Evolutionary conservation across 148 eudicot species (phyloP), one percentile per base, ranked within the genome.

Genomic region (Camellia japonica): DNA sequence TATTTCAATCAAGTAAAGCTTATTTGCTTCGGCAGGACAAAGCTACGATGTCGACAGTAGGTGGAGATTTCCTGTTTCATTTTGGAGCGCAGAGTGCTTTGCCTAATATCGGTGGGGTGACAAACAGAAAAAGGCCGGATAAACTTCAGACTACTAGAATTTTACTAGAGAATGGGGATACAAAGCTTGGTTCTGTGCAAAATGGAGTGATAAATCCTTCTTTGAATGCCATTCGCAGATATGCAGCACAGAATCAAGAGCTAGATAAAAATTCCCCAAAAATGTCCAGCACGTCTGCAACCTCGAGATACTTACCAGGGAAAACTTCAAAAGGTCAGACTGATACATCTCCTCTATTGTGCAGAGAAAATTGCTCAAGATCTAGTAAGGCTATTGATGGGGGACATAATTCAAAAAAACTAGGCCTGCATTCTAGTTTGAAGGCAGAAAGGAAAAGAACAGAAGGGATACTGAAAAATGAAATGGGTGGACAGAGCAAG

Each of bases 291-390:
- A 73, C 55, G 12, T 23, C 12, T 10, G 46, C 14, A 71, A 49
- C 56, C 6, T 4, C 63, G 15, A 78, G 54, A 44, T 42, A 65
- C 15, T 42, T 58, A n/a, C 14, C 78, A 69, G 58, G 43, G 58
- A 75, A 75, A 68, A 49, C 59, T 41, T 61, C 61, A 60, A 38
- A 54, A 46, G 73, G 38, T 20, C 60, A 52, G 71, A 5, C 11
- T 11, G 23, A 9, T 61, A 42, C 1, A 12, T 42, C 65, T 56
- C 63, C 79, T 18, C 75, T 7, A 54, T 51, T 79, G 7, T 23
- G 41, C 46, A 70, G 64, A 18, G 77, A 54, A 55, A 75, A 46
- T 43, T 62, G 59, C 85, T 70, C 52, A 13, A 83, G 70, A 83
- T 51, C 71, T 68, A 52, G 66, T 11, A 80, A 61, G 52, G 56